Percentiles rank a stretch among this genome's conserved stretches.
These are phyloP conservation scores for Shiraia sp. DNA, from an alignment of 2,329 filamentous ascomycete species.

Conservation along the genomic window DNA sequence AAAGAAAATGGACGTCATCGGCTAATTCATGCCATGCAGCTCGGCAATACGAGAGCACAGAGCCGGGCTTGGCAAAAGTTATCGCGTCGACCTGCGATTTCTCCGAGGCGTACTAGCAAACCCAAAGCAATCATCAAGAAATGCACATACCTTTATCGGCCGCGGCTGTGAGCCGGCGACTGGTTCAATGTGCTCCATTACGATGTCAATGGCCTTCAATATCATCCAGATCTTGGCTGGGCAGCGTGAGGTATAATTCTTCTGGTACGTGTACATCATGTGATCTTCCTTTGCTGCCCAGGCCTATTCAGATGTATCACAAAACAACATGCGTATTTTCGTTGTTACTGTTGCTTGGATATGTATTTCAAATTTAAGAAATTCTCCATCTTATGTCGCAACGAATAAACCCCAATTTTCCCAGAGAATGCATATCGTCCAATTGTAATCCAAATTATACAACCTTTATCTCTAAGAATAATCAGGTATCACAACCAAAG, in stretches of 20 bases:
- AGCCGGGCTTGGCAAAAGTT: constrained; percentile 25
- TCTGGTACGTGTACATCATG: constrained; percentile 40
- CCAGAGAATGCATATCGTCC: background rate
- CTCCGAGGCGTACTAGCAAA: constrained; percentile 11
- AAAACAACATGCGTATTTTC: no score
- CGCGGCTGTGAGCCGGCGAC: constrained; percentile 27
- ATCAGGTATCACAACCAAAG: constrained; percentile 15
- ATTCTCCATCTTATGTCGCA: no score
- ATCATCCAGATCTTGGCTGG: constrained; percentile 16
- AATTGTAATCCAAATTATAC: background rate
- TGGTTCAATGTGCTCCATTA: constrained; percentile 6
- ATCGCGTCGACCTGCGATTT: constrained; percentile 20
- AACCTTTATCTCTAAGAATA: constrained; percentile 17
- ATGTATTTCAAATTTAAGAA: no score
- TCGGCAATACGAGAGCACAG: constrained; percentile 18
- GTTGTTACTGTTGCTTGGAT: no score
- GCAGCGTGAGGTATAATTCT: constrained; percentile 32
- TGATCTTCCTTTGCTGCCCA: constrained; percentile 16
- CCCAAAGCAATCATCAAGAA: background rate
- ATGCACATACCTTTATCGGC: constrained; percentile 31
- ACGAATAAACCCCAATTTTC: background rate
- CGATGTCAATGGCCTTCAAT: constrained; percentile 11
- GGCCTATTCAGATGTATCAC: no score
- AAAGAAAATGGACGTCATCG: constrained; percentile 27
- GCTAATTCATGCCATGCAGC: constrained; percentile 17